Evolutionary conservation across 2,329 filamentous ascomycete genomes (phyloP), one percentile per base, ranked within the genome.

Genomic region (Ilyonectria mors-panacis): DNA sequence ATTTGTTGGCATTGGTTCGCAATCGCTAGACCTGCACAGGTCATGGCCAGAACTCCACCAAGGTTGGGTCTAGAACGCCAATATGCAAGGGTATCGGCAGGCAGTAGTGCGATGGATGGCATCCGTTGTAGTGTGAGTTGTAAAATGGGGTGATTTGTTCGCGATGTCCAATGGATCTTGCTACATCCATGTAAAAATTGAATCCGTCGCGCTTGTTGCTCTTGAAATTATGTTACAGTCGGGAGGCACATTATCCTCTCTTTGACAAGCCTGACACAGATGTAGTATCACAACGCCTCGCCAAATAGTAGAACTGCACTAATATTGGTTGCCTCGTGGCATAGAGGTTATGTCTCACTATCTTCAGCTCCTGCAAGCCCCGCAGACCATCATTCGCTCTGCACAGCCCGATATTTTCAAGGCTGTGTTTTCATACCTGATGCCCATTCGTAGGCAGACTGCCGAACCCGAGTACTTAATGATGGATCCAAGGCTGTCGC

Each of bases 361-460:
- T 15, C 47, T 26, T 33, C 58, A 44, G 47, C 58, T 53, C 6
- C 58, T 60, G 33, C 58, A 60, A 53, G 58, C 58, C 58, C 28
- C 39, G n/a, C 8, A 21, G 28, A 42, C 58, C 15, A 39, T 42
- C 1, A 44, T 51, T 53, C 58, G 58, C 58, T 28, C 15, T 13
- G 6, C 13, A 60, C 33, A 60, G 35, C 47, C 33, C 13, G 21
- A 12, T 17, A 15, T 42, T n/a, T n/a, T 42, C 39, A 42, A 42
- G 39, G 5, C 39, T n/a, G 6, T 5, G n/a, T n/a, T 17, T 8
- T 42, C 15, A 7, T 42, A 42, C 39, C 39, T 17, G n/a, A 42
- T 42, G n/a, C 13, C 15, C 39, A n/a, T 42, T n/a, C 39, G 17
- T 42, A 6, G 39, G 39, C n/a, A n/a, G 39, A 17, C 15, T 42